phyloP scores from a whole-genome alignment of 2,329 filamentous ascomycete genomes.

The Fusarium graminum region DNA sequence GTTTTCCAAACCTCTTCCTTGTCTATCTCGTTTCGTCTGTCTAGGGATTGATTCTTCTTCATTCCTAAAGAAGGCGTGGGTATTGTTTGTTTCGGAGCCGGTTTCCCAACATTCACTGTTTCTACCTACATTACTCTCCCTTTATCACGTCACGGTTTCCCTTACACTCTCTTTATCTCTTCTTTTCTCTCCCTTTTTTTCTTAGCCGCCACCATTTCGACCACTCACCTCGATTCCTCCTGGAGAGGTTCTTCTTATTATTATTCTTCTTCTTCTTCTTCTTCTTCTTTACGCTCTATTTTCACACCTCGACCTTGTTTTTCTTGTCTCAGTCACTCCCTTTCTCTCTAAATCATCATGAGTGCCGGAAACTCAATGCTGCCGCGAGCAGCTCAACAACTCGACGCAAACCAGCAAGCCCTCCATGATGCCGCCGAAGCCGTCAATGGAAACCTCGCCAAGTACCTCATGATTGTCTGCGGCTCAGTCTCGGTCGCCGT shows the following conservation, averaged over 20 bases:
- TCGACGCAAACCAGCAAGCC: conserved; percentile 35
- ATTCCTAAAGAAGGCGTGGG: conserved; percentile 40
- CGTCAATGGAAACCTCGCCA: conserved; percentile 65
- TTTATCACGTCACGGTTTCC: conserved; percentile 15
- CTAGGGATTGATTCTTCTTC: conserved; percentile 23
- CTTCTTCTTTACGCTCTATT: not conserved
- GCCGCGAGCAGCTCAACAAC: conserved; percentile 30
- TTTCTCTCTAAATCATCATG: conserved; percentile 33
- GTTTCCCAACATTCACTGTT: conserved; percentile 31
- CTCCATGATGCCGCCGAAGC: conserved; percentile 29
- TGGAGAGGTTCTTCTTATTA: conserved; percentile 30
- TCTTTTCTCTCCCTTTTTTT: conserved; percentile 19
- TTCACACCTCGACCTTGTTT: conserved; percentile 22
- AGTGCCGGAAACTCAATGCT: conserved; percentile 45
- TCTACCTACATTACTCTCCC: conserved; percentile 38
- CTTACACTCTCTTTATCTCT: not conserved
- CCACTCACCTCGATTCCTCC: conserved; percentile 34
- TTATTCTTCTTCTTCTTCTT: conserved; percentile 9
- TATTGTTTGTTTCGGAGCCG: conserved; percentile 45
- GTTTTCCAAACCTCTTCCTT: conserved; percentile 32
- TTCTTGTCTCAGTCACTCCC: conserved; percentile 7
- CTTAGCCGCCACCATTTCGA: conserved; percentile 18
- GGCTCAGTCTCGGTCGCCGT: conserved; percentile 72
- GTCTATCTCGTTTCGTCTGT: conserved; percentile 30
- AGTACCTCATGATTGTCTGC: conserved; percentile 74